Base-by-base conservation (phyloP, 2,329 filamentous ascomycete species). In the Juglanconis juglandina region DNA sequence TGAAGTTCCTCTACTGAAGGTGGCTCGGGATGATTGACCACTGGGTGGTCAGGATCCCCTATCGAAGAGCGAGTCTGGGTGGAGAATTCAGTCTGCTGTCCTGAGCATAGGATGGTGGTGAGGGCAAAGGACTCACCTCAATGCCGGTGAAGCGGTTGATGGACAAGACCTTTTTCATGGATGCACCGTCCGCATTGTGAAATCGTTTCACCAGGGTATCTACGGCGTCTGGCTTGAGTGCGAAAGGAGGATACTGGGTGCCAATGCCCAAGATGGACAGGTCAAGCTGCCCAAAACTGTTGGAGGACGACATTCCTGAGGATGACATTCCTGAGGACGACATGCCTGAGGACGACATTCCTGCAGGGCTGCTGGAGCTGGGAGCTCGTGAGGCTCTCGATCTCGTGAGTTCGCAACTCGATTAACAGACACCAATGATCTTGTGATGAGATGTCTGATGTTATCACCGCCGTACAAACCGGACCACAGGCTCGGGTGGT, bases 61-160 rank as follows among this genome's bases (percentile, higher is more conserved):
- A 89, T 80, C 11, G 85, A 86, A 11, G 85, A 86, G 56, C 86
- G 82, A 37, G 77, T 58, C 54, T 63, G 41, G 9, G n/a, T 9
- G 30, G 4, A 1, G n/a, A n/a, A 5, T 11, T 17, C 9, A 14
- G 7, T n/a, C 30, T 14, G 32, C 34, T 1, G 13, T 30, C 6
- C 4, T 9, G 35, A 9, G 33, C 6, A n/a, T 8, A 37, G 3
- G 13, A 33, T 32, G 47, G 24, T 33, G 34, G 10, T 8, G 11
- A 10, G n/a, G 13, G 42, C 7, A 14, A 32, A 13, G 4, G 3
- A 51, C 55, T 41, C 39, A 58, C 75, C 55, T 87, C 85, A 62
- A 88, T 88, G 62, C 86, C 86, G 1, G 86, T 89, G 66, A 79
- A 87, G 59, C 79, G 77, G 72, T 88, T 89, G 69, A 88, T 87